Evolutionary conservation across 1,284 basidiomycete species (phyloP).

Genomic region (Tilletia caries): DNA sequence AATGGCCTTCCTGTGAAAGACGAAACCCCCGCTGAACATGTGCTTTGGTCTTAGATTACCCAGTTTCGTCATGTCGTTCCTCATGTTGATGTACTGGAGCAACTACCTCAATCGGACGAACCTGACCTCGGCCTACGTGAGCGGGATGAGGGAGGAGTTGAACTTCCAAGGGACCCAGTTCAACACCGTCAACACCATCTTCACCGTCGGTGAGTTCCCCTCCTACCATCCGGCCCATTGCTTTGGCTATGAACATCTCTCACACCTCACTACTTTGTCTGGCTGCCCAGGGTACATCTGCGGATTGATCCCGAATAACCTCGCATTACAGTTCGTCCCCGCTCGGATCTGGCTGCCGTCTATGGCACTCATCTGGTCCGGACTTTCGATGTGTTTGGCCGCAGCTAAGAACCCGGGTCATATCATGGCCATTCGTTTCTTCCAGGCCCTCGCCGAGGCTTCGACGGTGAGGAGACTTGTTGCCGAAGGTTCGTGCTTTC

Average conservation of each 20-base stretch:
- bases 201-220: slow-evolving; percentile 40
- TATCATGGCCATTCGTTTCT: slow-evolving; percentile 70
- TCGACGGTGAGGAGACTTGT: slow-evolving; percentile 51
- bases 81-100: slow-evolving; percentile 26
- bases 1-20: too few species aligned
- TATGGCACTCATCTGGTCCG: slow-evolving; percentile 42
- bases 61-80: slow-evolving; percentile 33
- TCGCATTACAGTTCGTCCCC: slow-evolving; percentile 45
- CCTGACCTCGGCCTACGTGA: slow-evolving; percentile 60
- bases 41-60: neutral
- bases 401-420: slow-evolving; percentile 49
- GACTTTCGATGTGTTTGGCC: slow-evolving; percentile 28
- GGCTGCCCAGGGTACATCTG: neutral
- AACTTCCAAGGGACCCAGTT: slow-evolving; percentile 68
- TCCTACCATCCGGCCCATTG: too few species aligned
- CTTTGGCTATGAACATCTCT: slow-evolving; percentile 42
- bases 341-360: slow-evolving; percentile 39
- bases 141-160: slow-evolving; percentile 76
- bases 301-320: slow-evolving; percentile 38
- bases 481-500: neutral
- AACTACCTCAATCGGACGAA: slow-evolving; percentile 5
- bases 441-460: slow-evolving; percentile 70
- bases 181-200: slow-evolving; percentile 60
- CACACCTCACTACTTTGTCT: too few species aligned
- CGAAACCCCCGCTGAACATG: neutral